These are phyloP conservation scores for Podosphaera fusca DNA, from an alignment of 2,329 filamentous ascomycete genomes.

Conservation along the genomic window DNA sequence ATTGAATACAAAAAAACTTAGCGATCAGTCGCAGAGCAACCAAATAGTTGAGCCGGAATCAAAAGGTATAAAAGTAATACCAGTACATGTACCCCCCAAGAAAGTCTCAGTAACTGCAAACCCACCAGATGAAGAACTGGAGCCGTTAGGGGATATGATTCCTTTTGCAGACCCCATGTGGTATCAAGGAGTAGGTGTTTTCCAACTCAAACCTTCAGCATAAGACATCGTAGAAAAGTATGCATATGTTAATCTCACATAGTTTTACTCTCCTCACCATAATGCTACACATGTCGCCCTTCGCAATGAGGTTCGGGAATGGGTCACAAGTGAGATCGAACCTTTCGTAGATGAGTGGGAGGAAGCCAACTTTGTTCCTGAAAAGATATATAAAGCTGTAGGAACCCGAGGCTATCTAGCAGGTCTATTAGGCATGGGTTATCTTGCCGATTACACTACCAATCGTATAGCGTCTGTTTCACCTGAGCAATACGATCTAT, in stretches of 20 bases:
- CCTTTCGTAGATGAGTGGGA: constrained; percentile 92
- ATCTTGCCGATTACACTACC: constrained; percentile 50
- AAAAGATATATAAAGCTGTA: constrained; percentile 85
- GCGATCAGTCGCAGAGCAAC: too few relatives aligned
- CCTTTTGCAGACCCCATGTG: constrained; percentile 83
- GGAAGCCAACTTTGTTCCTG: constrained; percentile 74
- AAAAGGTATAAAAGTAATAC: too few relatives aligned
- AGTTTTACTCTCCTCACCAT: constrained; percentile 94
- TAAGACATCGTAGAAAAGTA: background rate
- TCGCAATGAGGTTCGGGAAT: constrained; percentile 73
- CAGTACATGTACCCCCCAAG: too few relatives aligned
- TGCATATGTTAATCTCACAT: background rate
- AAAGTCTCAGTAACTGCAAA: background rate
- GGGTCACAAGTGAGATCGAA: constrained; percentile 75
- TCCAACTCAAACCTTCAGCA: background rate
- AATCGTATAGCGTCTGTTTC: constrained; percentile 55
- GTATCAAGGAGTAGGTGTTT: constrained; percentile 68
- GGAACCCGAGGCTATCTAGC: constrained; percentile 79
- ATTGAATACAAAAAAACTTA: too few relatives aligned
- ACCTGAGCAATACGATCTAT: constrained; percentile 85
- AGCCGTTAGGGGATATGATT: constrained; percentile 66
- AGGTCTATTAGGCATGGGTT: constrained; percentile 70
- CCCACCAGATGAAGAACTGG: constrained; percentile 26
- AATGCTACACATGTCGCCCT: constrained; percentile 85
- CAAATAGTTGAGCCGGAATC: too few relatives aligned